Base-by-base conservation (phyloP, 768 basidiomycete genomes). In the Mycena vitilis region DNA sequence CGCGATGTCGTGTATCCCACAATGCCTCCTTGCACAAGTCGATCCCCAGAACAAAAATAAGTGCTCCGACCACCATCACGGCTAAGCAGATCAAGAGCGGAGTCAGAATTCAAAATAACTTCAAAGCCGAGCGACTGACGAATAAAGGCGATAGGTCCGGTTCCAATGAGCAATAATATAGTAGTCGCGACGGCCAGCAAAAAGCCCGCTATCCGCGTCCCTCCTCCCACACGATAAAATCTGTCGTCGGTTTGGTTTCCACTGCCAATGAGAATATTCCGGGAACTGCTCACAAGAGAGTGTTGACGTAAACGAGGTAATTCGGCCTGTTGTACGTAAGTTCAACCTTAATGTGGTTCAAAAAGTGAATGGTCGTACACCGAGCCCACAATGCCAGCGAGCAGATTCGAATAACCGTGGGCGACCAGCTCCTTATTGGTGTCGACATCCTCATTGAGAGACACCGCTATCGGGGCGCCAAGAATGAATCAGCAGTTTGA, bases 11-110 rank as follows among this genome's bases (percentile, higher is more conserved):
- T 12, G 96, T 96, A 80, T 99, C 97, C 96, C 96, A 99, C 11
- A 98, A 77, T 0, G 98, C 96, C 78, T 98, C 97, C 74, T 96
- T 97, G 47, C 95, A 89, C 45, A 99, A 88, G 72, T 99, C 97
- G 58, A 98, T 87, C 0, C 96, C 98, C 40, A 99, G 86, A 11
- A 98, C 95, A 72, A 95, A 96, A 69, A 99, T 98, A 63, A 99
- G 83, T 2, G 95, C 91, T 0, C 91, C 91, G 16, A 98, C 95
- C 6, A 97, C 91, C 88, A 95, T 91, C 37, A 98, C 91, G 64
- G 95, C 95, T 96, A 68, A 30, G 30, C 30, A 30, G 51, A 51
- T 61, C 36, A 53, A 30, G 30, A 25, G 30, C 47, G 13, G 16
- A 64, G 15, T 56, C 48, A 59, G 54, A 18, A 55, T 55, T n/a